phyloP scores from a whole-genome alignment of 441 rosid species.

The Breynia disticha region DNA sequence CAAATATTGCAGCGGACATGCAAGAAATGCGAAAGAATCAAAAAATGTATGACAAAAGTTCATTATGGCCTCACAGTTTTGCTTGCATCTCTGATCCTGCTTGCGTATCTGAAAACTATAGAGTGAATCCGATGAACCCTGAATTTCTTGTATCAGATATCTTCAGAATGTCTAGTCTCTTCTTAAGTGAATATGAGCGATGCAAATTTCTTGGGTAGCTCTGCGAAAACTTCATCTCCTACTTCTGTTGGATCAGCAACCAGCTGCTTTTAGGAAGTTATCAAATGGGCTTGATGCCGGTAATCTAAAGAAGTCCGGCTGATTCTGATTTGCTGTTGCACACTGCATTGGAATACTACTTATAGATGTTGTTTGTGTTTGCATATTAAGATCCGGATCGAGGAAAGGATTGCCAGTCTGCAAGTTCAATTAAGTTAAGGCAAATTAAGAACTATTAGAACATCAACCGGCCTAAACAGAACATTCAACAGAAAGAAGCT shows the following conservation, averaged over 20 bases:
- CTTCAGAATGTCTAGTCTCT: neutral
- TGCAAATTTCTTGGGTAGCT: neutral
- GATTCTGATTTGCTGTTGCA: constrained; percentile 43
- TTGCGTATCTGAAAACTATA: neutral
- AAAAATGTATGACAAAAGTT: constrained; percentile 10
- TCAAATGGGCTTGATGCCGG: constrained; percentile 88
- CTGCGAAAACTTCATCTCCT: neutral
- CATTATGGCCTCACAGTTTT: constrained; percentile 2
- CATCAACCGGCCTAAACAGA: neutral
- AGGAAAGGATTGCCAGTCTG: constrained; percentile 40
- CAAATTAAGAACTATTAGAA: too few relatives aligned
- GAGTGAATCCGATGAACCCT: neutral
- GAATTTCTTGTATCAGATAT: neutral
- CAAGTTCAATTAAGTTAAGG: constrained; percentile 12
- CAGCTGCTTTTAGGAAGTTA: constrained; percentile 91
- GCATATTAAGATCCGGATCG: constrained; percentile 21
- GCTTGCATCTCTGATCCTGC: neutral
- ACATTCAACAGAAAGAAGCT: neutral
- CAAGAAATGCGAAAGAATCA: constrained; percentile 11
- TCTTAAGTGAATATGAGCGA: neutral
- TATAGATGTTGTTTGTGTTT: constrained; percentile 14
- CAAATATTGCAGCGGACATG: constrained; percentile 1
- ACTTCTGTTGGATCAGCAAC: constrained; percentile 42
- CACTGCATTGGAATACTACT: constrained; percentile 26
- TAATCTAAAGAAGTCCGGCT: constrained; percentile 40